Base-by-base conservation (phyloP, 208 protist species). In the Strigomonas oncopelti region DNA sequence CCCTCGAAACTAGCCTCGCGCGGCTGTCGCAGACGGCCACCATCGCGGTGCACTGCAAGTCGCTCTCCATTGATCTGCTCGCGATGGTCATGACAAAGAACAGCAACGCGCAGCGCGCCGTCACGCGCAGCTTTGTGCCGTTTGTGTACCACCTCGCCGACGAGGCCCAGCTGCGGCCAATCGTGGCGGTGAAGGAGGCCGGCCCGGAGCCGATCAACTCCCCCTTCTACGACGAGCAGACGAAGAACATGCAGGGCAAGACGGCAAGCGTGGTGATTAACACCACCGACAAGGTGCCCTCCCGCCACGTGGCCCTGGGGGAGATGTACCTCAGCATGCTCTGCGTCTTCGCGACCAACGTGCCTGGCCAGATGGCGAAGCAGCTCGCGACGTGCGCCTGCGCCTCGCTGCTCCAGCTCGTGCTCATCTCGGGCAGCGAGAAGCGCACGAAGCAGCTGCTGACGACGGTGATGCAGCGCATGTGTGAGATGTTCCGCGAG, bases 81-180 rank as follows among this genome's bases (percentile, higher is more conserved):
- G 65, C 76, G 29, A 92, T 96, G 88, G 88, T 82, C 27, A 83
- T 93, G 67, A 76, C 69, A 3, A 65, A 78, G 31, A 76, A 79
- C 29, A 67, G 77, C 51, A 55, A 66, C 9, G 60, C 65, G 25
- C 67, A 61, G 0, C 83, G 85, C 52, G 93, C 93, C 81, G 77
- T 96, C 61, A 81, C 64, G 16, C 85, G 88, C 42, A 68, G 72
- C 54, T 87, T 89, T 70, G 68, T 88, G 1, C 90, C 90, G 0
- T 92, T 93, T 78, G 86, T 90, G 16, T 95, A 86, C 71, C 90
- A 92, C 67, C 83, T 92, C 68, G 75, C 78, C 25, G 85, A 92
- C 53, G 87, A 92, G 62, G 64, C 51, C 32, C 42, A 77, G 22
- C 42, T 95, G 59, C 76, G 77, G 54, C 78, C 82, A 34, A 51